Percentiles rank a stretch among this genome's conserved stretches.
These are phyloP conservation scores for Filobasidium uniguttulatum DNA, from an alignment of 1,284 basidiomycete species.

Conservation along the genomic window DNA sequence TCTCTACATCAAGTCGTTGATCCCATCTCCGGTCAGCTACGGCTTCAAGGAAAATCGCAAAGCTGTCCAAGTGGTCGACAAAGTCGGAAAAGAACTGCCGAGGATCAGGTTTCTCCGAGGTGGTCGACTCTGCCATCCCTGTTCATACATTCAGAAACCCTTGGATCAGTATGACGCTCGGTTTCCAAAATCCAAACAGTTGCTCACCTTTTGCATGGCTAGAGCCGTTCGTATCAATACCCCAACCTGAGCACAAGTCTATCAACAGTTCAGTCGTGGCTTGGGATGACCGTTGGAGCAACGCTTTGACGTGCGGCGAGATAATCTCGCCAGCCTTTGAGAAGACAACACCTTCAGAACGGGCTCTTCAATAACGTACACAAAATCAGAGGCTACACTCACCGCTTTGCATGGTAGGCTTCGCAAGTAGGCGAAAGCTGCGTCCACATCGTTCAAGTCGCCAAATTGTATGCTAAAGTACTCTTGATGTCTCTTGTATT, in stretches of 20 bases:
- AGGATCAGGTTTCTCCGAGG: constrained; percentile 58
- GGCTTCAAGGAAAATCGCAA: constrained; percentile 77
- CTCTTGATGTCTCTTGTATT: constrained; percentile 81
- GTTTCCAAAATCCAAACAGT: no score
- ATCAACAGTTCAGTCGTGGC: constrained; percentile 83
- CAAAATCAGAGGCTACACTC: constrained; percentile 27
- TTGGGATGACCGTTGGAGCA: constrained; percentile 66
- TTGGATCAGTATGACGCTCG: no score
- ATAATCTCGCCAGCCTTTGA: constrained; percentile 66
- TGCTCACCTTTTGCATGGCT: no score
- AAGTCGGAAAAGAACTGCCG: constrained; percentile 87
- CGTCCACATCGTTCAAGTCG: constrained; percentile 67
- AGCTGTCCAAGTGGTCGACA: constrained; percentile 71
- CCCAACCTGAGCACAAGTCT: constrained; percentile 65
- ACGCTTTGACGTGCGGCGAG: constrained; percentile 65
- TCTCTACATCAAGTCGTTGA: constrained; percentile 59
- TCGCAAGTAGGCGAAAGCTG: constrained; percentile 69
- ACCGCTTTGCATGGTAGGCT: constrained; percentile 63
- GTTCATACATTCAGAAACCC: no score
- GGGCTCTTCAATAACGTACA: neutral
- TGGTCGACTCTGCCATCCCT: no score
- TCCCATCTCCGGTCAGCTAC: constrained; percentile 70
- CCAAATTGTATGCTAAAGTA: constrained; percentile 90
- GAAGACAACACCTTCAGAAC: no score
- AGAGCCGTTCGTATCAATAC: neutral